Conservation (phyloP, 176 grass and related monocot genomes). For the Zea luxurians region DNA sequence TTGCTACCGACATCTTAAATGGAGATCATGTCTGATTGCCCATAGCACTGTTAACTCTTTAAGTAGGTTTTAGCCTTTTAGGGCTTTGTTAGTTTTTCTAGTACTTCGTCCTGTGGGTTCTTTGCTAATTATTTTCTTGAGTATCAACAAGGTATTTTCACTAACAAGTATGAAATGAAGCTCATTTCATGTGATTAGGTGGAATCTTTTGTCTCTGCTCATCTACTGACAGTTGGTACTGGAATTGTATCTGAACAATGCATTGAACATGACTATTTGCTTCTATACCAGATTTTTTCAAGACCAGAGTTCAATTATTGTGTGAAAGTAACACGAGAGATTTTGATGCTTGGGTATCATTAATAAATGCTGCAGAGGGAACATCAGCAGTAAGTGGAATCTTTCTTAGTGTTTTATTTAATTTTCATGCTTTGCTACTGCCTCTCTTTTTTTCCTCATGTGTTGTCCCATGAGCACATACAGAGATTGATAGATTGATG, state of each 20-base stretch:
- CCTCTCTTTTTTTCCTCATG: not conserved
- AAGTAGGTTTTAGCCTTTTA: not conserved
- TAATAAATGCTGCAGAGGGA: conserved; percentile 59
- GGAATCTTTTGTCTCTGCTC: not conserved
- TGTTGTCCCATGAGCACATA: not conserved
- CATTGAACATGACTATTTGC: conserved; percentile 14
- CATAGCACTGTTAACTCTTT: conserved; percentile 7
- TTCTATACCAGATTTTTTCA: conserved; percentile 50
- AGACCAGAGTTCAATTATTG: conserved; percentile 46
- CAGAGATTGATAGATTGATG: conserved; percentile 18
- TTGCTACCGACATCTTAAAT: not conserved
- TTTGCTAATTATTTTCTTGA: not conserved
- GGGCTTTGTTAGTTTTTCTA: conserved; percentile 17
- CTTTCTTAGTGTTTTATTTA: conserved; percentile 22
- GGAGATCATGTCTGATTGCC: not conserved
- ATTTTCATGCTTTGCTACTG: conserved; percentile 30
- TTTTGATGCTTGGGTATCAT: conserved; percentile 68
- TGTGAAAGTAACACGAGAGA: conserved; percentile 27
- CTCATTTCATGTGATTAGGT: not conserved
- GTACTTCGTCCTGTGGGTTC: not conserved
- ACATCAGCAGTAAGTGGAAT: conserved; percentile 53
- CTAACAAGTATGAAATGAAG: not conserved
- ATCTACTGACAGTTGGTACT: conserved; percentile 18
- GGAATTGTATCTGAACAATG: conserved; percentile 22
- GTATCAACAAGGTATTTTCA: not conserved